Evolutionary conservation across 768 basidiomycete genomes (phyloP).

Genomic region (Boletus edulis): DNA sequence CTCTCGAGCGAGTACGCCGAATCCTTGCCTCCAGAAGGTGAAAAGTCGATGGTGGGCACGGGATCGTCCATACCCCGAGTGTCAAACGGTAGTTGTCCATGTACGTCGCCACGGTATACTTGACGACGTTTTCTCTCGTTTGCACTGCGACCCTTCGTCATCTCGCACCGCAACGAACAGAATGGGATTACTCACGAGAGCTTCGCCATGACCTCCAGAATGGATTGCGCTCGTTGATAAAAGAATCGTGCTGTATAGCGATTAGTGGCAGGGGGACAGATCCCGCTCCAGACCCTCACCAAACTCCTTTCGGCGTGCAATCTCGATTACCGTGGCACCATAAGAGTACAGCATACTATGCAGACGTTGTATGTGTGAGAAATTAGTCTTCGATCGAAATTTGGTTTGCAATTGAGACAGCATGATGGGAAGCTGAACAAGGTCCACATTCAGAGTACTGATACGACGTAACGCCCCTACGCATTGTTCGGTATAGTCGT

Average conservation of each 20-base stretch:
- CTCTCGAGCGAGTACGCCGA: conserved; percentile 64
- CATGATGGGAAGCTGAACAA: conserved; percentile 68
- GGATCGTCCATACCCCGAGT: conserved; percentile 77
- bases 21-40: conserved; percentile 63
- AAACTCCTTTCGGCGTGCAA: conserved; percentile 89
- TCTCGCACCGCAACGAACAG: not conserved
- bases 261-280: conserved; percentile 4
- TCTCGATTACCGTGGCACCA: conserved; percentile 85
- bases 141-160: conserved; percentile 40
- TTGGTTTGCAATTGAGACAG: conserved; percentile 66
- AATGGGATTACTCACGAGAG: conserved; percentile 60
- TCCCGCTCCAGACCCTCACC: conserved; percentile 42
- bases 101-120: conserved; percentile 80
- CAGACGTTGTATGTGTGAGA: conserved; percentile 86
- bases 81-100: conserved; percentile 87
- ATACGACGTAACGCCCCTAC: conserved; percentile 70
- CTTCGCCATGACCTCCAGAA: conserved; percentile 85
- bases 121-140: conserved; percentile 81
- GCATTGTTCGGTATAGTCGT: conserved; percentile 66
- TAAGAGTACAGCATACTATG: conserved; percentile 93
- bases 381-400: conserved; percentile 76
- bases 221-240: conserved; percentile 72
- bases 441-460: conserved; percentile 75
- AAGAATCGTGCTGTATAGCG: conserved; percentile 64
- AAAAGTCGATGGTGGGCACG: conserved; percentile 78